Conservation (phyloP, 306 rosid genomes). For the Quillaja saponaria region DNA sequence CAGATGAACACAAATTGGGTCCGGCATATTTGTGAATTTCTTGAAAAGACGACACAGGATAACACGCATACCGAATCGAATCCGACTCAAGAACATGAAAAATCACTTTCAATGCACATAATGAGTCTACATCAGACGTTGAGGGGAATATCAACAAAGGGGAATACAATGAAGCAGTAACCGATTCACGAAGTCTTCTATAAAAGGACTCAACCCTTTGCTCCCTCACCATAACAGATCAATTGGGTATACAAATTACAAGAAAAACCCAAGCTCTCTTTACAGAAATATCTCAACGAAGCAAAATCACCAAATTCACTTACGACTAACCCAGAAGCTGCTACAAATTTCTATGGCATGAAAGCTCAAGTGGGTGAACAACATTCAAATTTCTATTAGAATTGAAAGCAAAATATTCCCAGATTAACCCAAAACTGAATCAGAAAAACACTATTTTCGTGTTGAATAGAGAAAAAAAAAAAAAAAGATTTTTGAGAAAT, state of each 20-base stretch:
- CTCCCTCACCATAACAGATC: constrained; percentile 69
- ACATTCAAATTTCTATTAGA: neutral
- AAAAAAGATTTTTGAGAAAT: neutral
- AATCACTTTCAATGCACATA: constrained; percentile 75
- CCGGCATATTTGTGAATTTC: constrained; percentile 66
- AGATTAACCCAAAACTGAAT: neutral
- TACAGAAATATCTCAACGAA: neutral
- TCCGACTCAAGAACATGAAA: constrained; percentile 82
- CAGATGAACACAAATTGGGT: constrained; percentile 40
- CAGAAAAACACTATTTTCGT: neutral
- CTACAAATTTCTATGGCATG: neutral
- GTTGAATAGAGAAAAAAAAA: neutral
- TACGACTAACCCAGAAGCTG: neutral
- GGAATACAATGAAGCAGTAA: constrained; percentile 45
- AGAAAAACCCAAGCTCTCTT: constrained; percentile 6
- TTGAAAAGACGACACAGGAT: constrained; percentile 79
- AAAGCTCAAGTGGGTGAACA: neutral
- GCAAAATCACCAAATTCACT: neutral
- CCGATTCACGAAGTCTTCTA: constrained; percentile 58
- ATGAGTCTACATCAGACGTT: constrained; percentile 85
- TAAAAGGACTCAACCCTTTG: constrained; percentile 68
- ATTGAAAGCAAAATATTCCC: neutral
- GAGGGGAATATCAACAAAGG: constrained; percentile 87
- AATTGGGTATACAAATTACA: constrained; percentile 23
- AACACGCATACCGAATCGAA: constrained; percentile 71